Evolutionary conservation across 202 grass and related monocot genomes (phyloP), one percentile per base, ranked within the genome.

Genomic region (Carex sylvatica): DNA sequence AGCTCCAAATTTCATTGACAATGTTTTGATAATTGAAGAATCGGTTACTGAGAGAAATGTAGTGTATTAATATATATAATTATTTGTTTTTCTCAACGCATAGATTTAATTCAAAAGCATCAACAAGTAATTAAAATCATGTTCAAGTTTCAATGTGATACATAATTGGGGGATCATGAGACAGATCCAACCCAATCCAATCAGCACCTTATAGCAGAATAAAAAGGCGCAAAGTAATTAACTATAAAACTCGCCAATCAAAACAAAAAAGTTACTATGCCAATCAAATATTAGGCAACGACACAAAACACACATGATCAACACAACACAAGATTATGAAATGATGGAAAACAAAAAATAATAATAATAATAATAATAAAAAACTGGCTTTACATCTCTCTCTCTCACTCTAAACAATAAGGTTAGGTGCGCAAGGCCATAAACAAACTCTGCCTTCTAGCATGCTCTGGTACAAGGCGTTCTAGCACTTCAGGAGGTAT

Each of bases 391-490:
- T 80, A 80, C 78, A 80, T 65, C 56, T 65, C 78, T 65, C 66
- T 38, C 55, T 49, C 62, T 56, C 72, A 5, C 47, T 82, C 80
- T 9, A 44, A 47, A 19, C 4, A 53, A 0, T 8, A 31, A 84
- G 83, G 86, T 86, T 88, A 97, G 78, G 91, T 90, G 33, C 83
- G 87, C 84, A 98, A 87, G 24, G 92, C 92, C 92, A 98, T 95
- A 87, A 95, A 95, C 89, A 91, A 81, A 15, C 87, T 94, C 83
- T 94, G 92, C 82, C 90, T 91, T 80, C 92, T 87, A 1, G 92
- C 89, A 19, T 98, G 95, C 70, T 98, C 92, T 3, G 95, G 92
- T 74, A 93, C 78, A 82, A 95, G 90, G 18, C 89, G 87, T 38
- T 93, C 89, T 4, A 86, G 38, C n/a, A 83, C 88, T 77, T 90